Percentiles rank a stretch among this genome's conserved stretches.
Evolutionary conservation across 1,284 basidiomycete genomes (phyloP).

Genomic region (Abortiporus biennis): DNA sequence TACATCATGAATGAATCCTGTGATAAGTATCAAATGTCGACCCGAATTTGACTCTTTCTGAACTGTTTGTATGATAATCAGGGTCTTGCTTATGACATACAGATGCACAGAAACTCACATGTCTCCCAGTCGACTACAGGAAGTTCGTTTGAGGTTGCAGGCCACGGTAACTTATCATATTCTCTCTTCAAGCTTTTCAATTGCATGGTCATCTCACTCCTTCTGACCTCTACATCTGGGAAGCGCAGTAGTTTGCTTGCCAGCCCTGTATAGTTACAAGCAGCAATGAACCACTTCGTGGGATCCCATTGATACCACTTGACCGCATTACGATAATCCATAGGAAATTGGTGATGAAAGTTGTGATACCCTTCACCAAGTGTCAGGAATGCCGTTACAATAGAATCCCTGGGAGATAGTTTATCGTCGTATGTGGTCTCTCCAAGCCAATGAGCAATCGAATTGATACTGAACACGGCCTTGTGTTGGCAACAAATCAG

Average conservation of each 20-base stretch:
- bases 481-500: conserved; percentile 20
- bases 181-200: conserved; percentile 65
- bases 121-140: conserved; percentile 79
- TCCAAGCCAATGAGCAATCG: conserved; percentile 87
- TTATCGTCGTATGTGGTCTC: conserved; percentile 84
- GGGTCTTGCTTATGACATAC: no score
- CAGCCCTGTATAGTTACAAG: conserved; percentile 55
- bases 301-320: conserved; percentile 67
- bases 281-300: conserved; percentile 81
- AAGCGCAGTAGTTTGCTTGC: conserved; percentile 78
- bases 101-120: conserved; percentile 38
- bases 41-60: conserved; percentile 57
- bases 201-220: conserved; percentile 81
- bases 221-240: conserved; percentile 81
- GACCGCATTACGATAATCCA: conserved; percentile 73
- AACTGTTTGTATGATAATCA: no score
- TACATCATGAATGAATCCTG: conserved; percentile 85
- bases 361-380: conserved; percentile 88
- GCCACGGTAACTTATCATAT: conserved; percentile 68
- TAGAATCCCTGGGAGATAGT: conserved; percentile 76
- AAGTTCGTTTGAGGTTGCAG: conserved; percentile 54
- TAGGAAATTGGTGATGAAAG: conserved; percentile 85
- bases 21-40: conserved; percentile 64
- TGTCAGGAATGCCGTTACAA: conserved; percentile 80
- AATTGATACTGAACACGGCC: conserved; percentile 90